These are phyloP conservation scores for Veloboletus limbatus DNA, from an alignment of 1,284 basidiomycete genomes.

Conservation along the genomic window DNA sequence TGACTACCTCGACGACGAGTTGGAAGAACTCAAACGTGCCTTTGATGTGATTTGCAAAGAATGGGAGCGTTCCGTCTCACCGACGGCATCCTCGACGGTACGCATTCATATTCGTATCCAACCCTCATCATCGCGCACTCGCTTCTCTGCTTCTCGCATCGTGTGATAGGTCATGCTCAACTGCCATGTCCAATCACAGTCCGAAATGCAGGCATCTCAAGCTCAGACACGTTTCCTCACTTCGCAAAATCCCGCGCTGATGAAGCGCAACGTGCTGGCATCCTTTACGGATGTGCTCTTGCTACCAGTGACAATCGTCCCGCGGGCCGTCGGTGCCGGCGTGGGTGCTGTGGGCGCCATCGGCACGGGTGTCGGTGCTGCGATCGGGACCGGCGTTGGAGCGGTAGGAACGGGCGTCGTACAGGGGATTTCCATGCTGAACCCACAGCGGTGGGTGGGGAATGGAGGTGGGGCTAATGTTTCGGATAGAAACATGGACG, in stretches of 20 bases:
- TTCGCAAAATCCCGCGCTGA: constrained; percentile 85
- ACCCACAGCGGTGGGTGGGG: constrained; percentile 77
- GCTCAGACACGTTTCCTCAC: constrained; percentile 69
- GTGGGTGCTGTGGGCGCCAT: constrained; percentile 56
- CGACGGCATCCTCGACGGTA: constrained; percentile 12
- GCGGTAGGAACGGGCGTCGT: constrained; percentile 76
- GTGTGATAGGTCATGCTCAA: constrained; percentile 8
- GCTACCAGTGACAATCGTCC: constrained; percentile 94
- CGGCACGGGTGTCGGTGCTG: constrained; percentile 54
- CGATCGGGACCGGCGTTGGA: constrained; percentile 62
- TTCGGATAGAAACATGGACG: constrained; percentile 29
- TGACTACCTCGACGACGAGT: constrained; percentile 94
- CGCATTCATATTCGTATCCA: constrained; percentile 3
- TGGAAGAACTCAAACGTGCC: constrained; percentile 73
- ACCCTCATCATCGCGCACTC: background rate
- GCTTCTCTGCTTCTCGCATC: background rate
- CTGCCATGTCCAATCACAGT: constrained; percentile 3
- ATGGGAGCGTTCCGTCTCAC: constrained; percentile 71
- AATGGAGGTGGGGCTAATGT: constrained; percentile 20
- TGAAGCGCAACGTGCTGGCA: constrained; percentile 90
- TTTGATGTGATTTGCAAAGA: constrained; percentile 75
- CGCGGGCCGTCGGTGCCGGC: constrained; percentile 73
- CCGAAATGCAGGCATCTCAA: constrained; percentile 29
- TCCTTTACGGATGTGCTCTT: constrained; percentile 90
- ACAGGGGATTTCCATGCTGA: constrained; percentile 83